Conservation (phyloP, 2,329 filamentous ascomycete species). For the Apiospora saccharicola region DNA sequence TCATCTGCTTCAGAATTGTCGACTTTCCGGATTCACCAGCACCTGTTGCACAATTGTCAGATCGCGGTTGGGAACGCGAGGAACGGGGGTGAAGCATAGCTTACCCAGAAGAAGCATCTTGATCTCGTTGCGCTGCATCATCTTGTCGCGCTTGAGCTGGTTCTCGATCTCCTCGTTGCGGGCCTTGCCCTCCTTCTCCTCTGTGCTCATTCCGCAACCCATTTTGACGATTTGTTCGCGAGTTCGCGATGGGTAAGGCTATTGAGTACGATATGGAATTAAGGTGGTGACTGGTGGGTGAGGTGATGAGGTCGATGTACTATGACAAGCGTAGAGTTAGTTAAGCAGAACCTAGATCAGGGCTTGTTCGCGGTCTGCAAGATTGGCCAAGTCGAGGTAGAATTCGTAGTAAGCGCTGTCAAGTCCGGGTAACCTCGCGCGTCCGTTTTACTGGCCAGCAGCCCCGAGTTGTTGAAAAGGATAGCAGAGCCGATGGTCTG, state of each 20-base stretch:
- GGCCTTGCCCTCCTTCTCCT: slow-evolving; percentile 99
- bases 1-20: slow-evolving; percentile 96
- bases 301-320: not conserved
- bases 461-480: not conserved
- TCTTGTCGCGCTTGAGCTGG: slow-evolving; percentile 96
- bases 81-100: slow-evolving; percentile 43
- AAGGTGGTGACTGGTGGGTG: not conserved
- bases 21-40: slow-evolving; percentile 98
- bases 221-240: slow-evolving; percentile 68
- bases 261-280: slow-evolving; percentile 6
- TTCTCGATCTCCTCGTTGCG: slow-evolving; percentile 99
- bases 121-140: slow-evolving; percentile 99
- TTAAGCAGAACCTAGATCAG: slow-evolving; percentile 11
- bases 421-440: not conserved
- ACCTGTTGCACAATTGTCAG: slow-evolving; percentile 58
- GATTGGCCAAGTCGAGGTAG: not conserved
- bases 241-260: slow-evolving; percentile 28
- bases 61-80: slow-evolving; percentile 24
- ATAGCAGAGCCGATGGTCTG: not conserved
- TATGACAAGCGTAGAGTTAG: slow-evolving; percentile 13
- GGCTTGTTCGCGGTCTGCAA: not conserved
- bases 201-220: slow-evolving; percentile 99
- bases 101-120: slow-evolving; percentile 99
- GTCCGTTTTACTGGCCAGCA: not conserved
- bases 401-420: slow-evolving; percentile 13